These are phyloP conservation scores for Salinomyces thailandicus DNA, from an alignment of 2,329 filamentous ascomycete genomes.

Conservation along the genomic window DNA sequence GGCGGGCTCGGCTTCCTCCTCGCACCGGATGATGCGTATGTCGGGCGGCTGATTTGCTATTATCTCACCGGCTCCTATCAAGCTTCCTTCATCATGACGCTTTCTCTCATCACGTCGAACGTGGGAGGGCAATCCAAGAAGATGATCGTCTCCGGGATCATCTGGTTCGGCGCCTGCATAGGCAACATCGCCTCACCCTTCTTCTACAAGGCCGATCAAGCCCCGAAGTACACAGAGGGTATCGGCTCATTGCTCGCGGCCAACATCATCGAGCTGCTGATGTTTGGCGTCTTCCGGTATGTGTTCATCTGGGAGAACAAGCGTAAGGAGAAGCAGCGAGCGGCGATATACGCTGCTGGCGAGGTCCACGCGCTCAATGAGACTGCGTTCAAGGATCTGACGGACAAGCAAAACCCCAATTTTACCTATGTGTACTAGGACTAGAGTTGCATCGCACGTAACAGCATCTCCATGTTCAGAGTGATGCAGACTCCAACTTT, in stretches of 20 bases:
- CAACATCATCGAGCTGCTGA: slow-evolving; percentile 41
- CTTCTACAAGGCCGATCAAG: slow-evolving; percentile 49
- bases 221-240: slow-evolving; percentile 40
- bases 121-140: slow-evolving; percentile 51
- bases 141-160: slow-evolving; percentile 48
- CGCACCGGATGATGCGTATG: slow-evolving; percentile 31
- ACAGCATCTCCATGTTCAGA: too few relatives aligned
- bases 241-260: slow-evolving; percentile 49
- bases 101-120: slow-evolving; percentile 42
- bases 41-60: slow-evolving; percentile 49
- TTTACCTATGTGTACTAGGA: too few relatives aligned
- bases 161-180: slow-evolving; percentile 41
- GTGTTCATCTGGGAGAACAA: slow-evolving; percentile 41
- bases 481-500: too few relatives aligned
- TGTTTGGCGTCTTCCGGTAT: slow-evolving; percentile 38
- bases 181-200: slow-evolving; percentile 54
- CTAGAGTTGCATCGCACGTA: too few relatives aligned
- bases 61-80: slow-evolving; percentile 43
- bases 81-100: slow-evolving; percentile 43
- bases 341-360: slow-evolving; percentile 30
- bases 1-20: slow-evolving; percentile 49
- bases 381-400: slow-evolving; percentile 46
- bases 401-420: slow-evolving; percentile 27
- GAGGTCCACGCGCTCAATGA: slow-evolving; percentile 38
- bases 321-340: slow-evolving; percentile 35